Evolutionary conservation across 768 basidiomycete species (phyloP).

Genomic region (Russula griseocarnosa): DNA sequence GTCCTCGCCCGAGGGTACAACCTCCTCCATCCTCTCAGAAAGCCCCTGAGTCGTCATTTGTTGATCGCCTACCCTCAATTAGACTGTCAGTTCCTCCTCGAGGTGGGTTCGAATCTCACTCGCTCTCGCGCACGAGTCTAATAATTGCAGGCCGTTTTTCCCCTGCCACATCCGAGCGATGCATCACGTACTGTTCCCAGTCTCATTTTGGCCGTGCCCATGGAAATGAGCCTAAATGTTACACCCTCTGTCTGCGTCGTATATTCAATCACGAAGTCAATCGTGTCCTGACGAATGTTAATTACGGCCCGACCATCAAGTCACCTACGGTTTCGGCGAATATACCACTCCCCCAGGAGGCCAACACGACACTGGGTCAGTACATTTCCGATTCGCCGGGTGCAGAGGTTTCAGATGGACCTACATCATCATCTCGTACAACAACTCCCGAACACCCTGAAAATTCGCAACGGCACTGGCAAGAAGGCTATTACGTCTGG

Average conservation of each 20-base stretch:
- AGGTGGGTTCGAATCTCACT: slow-evolving; percentile 6
- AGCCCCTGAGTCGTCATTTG: slow-evolving; percentile 17
- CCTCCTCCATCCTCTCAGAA: slow-evolving; percentile 22
- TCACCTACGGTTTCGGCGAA: slow-evolving; percentile 20
- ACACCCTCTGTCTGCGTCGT: slow-evolving; percentile 38
- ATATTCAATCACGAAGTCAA: slow-evolving; percentile 38
- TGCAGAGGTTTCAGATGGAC: slow-evolving; percentile 10
- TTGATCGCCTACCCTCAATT: slow-evolving; percentile 24
- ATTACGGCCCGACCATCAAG: slow-evolving; percentile 20
- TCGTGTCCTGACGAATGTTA: slow-evolving; percentile 27
- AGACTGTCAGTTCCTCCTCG: slow-evolving; percentile 21
- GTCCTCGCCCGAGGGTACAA: slow-evolving; percentile 10
- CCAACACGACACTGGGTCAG: slow-evolving; percentile 27
- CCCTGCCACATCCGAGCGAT: slow-evolving; percentile 36
- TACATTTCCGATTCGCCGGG: slow-evolving; percentile 33
- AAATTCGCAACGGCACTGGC: slow-evolving; percentile 55
- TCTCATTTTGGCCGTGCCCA: slow-evolving; percentile 33
- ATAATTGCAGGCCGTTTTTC: slow-evolving; percentile 31
- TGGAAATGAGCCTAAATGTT: slow-evolving; percentile 36
- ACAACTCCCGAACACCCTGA: slow-evolving; percentile 24
- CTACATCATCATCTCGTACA: slow-evolving; percentile 15
- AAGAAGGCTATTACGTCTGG: slow-evolving; percentile 76
- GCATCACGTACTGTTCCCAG: slow-evolving; percentile 39
- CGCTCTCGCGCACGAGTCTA: not conserved
- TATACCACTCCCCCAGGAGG: slow-evolving; percentile 25